Evolutionary conservation across 495 filamentous ascomycete genomes (phyloP).

Genomic region (Articulospora tetracladia): DNA sequence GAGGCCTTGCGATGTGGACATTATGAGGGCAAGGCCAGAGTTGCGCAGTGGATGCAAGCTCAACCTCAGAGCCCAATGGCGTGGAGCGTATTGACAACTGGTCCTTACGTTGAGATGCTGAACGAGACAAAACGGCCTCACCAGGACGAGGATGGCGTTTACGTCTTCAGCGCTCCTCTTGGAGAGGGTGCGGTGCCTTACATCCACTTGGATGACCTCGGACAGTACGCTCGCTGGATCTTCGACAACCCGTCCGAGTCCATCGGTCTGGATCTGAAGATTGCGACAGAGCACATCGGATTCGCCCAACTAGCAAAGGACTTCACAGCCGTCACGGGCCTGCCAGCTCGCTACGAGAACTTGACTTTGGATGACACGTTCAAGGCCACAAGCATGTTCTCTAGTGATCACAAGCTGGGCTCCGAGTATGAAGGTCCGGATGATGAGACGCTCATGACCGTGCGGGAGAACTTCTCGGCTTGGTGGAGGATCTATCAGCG

Average conservation of each 20-base stretch:
- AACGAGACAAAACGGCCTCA: not conserved
- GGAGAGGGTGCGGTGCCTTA: not conserved
- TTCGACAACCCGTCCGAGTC: not conserved
- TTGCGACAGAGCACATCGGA: not conserved
- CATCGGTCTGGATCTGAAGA: not conserved
- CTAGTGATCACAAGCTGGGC: not conserved
- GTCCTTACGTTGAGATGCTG: conserved; percentile 2
- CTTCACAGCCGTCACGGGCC: not conserved
- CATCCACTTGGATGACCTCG: not conserved
- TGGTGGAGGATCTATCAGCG: conserved; percentile 4
- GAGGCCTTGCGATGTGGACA: not conserved
- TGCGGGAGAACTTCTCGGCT: not conserved
- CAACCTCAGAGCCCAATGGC: not conserved
- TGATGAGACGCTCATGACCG: not conserved
- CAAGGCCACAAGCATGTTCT: not conserved
- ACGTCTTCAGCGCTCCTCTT: not conserved
- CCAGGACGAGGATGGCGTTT: not conserved
- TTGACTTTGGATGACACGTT: not conserved
- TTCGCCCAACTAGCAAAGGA: not conserved
- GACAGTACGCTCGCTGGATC: not conserved
- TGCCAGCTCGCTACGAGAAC: not conserved
- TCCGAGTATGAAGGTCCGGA: not conserved
- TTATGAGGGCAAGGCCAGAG: not conserved
- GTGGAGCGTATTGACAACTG: not conserved
- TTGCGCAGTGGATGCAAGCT: not conserved